Percentiles rank a stretch among this genome's conserved stretches.
phyloP scores from a whole-genome alignment of 1,139 yeast genomes.

The Suhomyces yuchorum region DNA sequence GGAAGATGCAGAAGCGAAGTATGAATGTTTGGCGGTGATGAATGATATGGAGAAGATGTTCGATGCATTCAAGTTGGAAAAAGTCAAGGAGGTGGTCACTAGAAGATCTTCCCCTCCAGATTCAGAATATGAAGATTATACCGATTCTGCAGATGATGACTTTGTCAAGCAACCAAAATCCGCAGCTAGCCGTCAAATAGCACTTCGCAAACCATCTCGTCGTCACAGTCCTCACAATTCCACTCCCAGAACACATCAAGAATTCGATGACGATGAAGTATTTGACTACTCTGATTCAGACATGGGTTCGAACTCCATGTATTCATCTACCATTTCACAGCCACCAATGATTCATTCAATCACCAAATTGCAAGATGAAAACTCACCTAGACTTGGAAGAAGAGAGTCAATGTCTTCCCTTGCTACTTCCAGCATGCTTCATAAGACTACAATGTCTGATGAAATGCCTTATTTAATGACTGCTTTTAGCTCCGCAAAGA shows the following conservation, averaged over 20 bases:
- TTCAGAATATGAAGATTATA: conserved; percentile 1
- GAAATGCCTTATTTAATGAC: conserved; percentile 58
- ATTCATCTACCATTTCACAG: conserved; percentile 29
- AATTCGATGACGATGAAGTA: conserved; percentile 18
- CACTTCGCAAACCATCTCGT: conserved; percentile 1
- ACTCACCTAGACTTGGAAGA: conserved; percentile 18
- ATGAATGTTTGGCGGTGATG: conserved; percentile 62
- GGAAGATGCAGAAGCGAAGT: conserved; percentile 52
- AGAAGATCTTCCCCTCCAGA: conserved; percentile 2
- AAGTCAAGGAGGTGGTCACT: conserved; percentile 23
- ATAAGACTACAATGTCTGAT: conserved; percentile 52
- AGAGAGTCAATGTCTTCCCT: conserved; percentile 34
- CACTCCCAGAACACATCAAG: conserved; percentile 14
- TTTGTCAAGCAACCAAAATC: not conserved
- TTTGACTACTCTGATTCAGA: conserved; percentile 36
- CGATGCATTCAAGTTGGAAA: conserved; percentile 48
- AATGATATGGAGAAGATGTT: conserved; percentile 66
- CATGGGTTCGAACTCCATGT: conserved; percentile 30
- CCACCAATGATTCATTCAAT: conserved; percentile 49
- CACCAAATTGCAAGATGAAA: conserved; percentile 24
- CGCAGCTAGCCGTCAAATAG: not conserved
- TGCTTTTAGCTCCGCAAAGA: conserved; percentile 58
- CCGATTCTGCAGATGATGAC: not conserved
- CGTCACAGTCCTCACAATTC: conserved; percentile 11
- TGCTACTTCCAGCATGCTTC: conserved; percentile 33